Conservation (phyloP, 495 filamentous ascomycete genomes). For the Cercophora newfieldiana region DNA sequence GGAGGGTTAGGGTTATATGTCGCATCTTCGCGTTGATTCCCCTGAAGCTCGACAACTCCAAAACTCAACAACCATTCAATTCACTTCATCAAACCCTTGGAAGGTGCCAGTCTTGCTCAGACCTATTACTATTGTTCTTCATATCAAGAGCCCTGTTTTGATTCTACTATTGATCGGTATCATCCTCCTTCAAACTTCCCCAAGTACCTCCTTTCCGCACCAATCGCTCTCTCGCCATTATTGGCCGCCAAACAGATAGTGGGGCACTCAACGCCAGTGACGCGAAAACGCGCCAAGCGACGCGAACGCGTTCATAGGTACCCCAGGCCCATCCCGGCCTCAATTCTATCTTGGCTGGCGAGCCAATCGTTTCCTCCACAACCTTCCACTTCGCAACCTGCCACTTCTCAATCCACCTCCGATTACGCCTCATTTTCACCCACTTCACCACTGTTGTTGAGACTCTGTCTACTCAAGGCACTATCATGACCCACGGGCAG, state of each 20-base stretch:
- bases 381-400: background rate
- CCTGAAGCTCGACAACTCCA: background rate
- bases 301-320: background rate
- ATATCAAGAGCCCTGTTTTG: background rate
- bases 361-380: background rate
- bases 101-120: background rate
- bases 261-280: background rate
- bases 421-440: background rate
- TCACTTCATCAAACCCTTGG: background rate
- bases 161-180: background rate
- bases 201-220: background rate
- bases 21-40: background rate
- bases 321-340: background rate
- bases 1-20: background rate
- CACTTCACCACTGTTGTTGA: conserved; percentile 6
- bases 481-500: background rate
- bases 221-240: background rate
- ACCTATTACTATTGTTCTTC: background rate
- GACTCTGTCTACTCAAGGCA: background rate
- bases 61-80: background rate
- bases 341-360: background rate
- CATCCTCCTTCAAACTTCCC: background rate
- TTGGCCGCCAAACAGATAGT: background rate
- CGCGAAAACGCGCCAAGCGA: background rate
- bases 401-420: background rate